These are phyloP conservation scores for Fusarium transvaalense DNA, from an alignment of 2,329 filamentous ascomycete species.

Conservation along the genomic window DNA sequence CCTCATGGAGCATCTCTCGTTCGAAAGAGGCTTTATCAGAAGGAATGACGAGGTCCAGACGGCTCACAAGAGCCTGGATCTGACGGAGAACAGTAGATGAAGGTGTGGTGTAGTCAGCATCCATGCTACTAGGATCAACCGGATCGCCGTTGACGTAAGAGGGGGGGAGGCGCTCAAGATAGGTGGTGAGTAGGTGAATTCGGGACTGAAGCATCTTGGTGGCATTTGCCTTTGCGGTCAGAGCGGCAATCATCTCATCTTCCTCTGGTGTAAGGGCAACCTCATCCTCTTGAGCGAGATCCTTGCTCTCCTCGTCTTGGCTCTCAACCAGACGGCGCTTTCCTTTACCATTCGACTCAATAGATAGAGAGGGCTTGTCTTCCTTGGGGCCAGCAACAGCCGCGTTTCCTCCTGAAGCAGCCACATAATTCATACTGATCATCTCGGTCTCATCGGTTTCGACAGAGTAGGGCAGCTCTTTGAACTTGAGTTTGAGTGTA, in stretches of 20 bases:
- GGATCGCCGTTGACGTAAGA: constrained; percentile 69
- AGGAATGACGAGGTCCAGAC: constrained; percentile 84
- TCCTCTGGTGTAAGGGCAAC: constrained; percentile 68
- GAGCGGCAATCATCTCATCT: constrained; percentile 71
- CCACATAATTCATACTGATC: constrained; percentile 96
- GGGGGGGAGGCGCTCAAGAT: constrained; percentile 78
- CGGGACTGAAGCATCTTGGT: constrained; percentile 91
- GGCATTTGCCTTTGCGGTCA: constrained; percentile 91
- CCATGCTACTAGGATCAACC: constrained; percentile 53
- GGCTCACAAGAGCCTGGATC: constrained; percentile 86
- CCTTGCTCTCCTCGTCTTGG: constrained; percentile 45
- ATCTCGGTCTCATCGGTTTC: constrained; percentile 97
- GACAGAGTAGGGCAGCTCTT: constrained; percentile 85
- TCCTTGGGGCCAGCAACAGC: constrained; percentile 72
- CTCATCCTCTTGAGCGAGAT: constrained; percentile 53
- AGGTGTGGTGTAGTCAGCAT: constrained; percentile 57
- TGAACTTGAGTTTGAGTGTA: constrained; percentile 76
- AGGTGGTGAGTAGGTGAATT: constrained; percentile 78
- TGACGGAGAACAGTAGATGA: constrained; percentile 85
- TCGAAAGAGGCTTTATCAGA: constrained; percentile 74
- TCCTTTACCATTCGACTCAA: constrained; percentile 65
- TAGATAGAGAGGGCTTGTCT: constrained; percentile 57
- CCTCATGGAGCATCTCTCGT: constrained; percentile 78
- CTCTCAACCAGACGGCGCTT: constrained; percentile 60
- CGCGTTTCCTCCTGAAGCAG: constrained; percentile 80